Percentiles rank a stretch among this genome's conserved stretches.
Evolutionary conservation across 1,284 basidiomycete species (phyloP).

Genomic region (Malassezia japonica): DNA sequence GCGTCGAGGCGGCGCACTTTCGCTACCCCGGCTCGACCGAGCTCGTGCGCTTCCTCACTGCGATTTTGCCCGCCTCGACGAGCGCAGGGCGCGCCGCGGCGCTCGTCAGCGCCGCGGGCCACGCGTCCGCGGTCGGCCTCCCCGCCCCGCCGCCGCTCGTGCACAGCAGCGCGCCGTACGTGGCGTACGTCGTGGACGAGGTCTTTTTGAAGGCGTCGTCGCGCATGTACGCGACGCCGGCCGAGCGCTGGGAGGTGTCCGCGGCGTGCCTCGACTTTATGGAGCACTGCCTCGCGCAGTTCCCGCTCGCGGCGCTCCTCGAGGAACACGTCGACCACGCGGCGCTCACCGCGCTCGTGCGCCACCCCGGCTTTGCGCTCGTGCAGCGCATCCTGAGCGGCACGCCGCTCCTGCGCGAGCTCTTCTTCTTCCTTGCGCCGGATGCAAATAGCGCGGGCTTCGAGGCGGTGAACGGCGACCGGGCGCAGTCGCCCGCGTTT

Average conservation of each 20-base stretch:
- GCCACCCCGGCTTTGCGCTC: constrained; percentile 79
- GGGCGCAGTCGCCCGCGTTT: constrained; percentile 61
- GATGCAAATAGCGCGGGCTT: constrained; percentile 34
- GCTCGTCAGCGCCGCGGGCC: constrained; percentile 19
- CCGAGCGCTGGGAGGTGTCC: constrained; percentile 77
- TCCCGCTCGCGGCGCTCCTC: constrained; percentile 55
- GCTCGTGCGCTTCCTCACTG: constrained; percentile 71
- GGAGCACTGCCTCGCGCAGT: constrained; percentile 70
- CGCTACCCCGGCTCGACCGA: constrained; percentile 78
- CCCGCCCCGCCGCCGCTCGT: constrained; percentile 10
- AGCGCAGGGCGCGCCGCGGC: constrained; percentile 8
- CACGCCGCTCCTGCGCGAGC: constrained; percentile 60
- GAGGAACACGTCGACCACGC: constrained; percentile 32
- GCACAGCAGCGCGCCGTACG: constrained; percentile 54
- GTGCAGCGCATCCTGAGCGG: constrained; percentile 69
- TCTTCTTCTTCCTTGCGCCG: constrained; percentile 61
- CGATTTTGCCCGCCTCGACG: constrained; percentile 51
- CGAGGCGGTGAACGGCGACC: constrained; percentile 56
- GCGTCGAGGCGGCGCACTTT: constrained; percentile 68
- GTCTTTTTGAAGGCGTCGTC: constrained; percentile 58
- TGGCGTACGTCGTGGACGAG: constrained; percentile 76
- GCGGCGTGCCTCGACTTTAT: constrained; percentile 75
- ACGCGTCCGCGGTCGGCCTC: constrained; percentile 3
- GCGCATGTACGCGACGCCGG: constrained; percentile 64
- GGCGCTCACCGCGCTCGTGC: constrained; percentile 49